A percentile compares a stretch with the other conserved stretches of the same genome.
Evolutionary conservation across 371 early-diverging fungal genomes (phyloP).

Genomic region (Mucor irregularis): DNA sequence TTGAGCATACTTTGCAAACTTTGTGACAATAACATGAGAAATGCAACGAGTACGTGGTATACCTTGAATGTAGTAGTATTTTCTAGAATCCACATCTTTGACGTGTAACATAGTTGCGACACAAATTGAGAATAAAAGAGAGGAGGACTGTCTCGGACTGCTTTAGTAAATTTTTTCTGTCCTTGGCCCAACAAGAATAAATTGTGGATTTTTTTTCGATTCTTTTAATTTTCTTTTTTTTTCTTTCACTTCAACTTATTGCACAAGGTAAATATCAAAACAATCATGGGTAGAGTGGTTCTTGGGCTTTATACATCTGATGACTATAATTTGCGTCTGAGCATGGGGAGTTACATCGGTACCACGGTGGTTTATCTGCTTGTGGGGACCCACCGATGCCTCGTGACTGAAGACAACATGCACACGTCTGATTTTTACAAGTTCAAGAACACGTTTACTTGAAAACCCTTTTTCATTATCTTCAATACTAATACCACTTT

Average conservation of each 20-base stretch:
- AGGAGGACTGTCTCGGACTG: no score
- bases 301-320: neutral
- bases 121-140: no score
- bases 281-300: neutral
- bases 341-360: constrained; percentile 19
- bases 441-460: no score
- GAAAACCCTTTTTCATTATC: neutral
- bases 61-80: no score
- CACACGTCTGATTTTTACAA: constrained; percentile 26
- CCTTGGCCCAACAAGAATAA: neutral
- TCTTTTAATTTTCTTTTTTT: neutral
- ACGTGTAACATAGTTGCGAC: no score
- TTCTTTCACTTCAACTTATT: neutral
- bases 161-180: neutral
- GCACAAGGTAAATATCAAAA: neutral
- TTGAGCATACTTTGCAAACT: no score
- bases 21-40: no score
- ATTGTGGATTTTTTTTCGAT: neutral
- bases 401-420: constrained; percentile 15
- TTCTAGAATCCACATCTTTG: no score
- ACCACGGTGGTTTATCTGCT: constrained; percentile 8
- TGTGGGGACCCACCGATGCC: constrained; percentile 26
- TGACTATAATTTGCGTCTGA: constrained; percentile 29
- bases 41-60: no score
- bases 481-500: neutral